A percentile compares a stretch with the other conserved stretches of the same genome.
Conservation (phyloP, 805 yeast genomes). For the Pichia rugopelliculosa region DNA sequence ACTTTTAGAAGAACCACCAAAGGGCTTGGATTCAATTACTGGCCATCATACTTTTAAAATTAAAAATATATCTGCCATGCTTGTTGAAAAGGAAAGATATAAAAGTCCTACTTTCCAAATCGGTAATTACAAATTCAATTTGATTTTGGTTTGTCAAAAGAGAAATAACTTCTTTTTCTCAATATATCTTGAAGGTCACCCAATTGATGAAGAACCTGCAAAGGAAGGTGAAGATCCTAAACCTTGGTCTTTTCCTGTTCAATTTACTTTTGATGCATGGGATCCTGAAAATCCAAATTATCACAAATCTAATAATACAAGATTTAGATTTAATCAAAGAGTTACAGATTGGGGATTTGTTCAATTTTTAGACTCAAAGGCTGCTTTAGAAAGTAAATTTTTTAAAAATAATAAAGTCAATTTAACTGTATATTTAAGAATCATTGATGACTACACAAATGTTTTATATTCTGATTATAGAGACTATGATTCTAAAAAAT, state of each 20-base stretch:
- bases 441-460: constrained; percentile 85
- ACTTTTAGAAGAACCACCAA: constrained; percentile 16
- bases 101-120: constrained; percentile 41
- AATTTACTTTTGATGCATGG: constrained; percentile 79
- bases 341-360: constrained; percentile 97
- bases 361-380: constrained; percentile 53
- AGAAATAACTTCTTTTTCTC: constrained; percentile 44
- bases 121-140: constrained; percentile 35
- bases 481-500: constrained; percentile 79
- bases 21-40: constrained; percentile 27
- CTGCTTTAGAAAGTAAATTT: constrained; percentile 27
- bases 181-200: constrained; percentile 72
- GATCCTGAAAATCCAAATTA: constrained; percentile 63
- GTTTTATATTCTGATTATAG: constrained; percentile 86
- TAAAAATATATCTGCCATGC: constrained; percentile 23
- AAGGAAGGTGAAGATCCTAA: constrained; percentile 16
- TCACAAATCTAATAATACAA: constrained; percentile 56
- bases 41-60: constrained; percentile 36
- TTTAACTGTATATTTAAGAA: constrained; percentile 68
- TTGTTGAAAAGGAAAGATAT: constrained; percentile 27
- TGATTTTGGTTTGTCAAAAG: constrained; percentile 7
- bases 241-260: constrained; percentile 86
- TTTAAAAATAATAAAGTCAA: constrained; percentile 49
- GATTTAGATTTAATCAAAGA: constrained; percentile 66
- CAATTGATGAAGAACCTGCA: constrained; percentile 23